Evolutionary conservation across 106 monocot genomes (phyloP), one percentile per base, ranked within the genome.

Genomic region (Dendrobium chrysotoxum): DNA sequence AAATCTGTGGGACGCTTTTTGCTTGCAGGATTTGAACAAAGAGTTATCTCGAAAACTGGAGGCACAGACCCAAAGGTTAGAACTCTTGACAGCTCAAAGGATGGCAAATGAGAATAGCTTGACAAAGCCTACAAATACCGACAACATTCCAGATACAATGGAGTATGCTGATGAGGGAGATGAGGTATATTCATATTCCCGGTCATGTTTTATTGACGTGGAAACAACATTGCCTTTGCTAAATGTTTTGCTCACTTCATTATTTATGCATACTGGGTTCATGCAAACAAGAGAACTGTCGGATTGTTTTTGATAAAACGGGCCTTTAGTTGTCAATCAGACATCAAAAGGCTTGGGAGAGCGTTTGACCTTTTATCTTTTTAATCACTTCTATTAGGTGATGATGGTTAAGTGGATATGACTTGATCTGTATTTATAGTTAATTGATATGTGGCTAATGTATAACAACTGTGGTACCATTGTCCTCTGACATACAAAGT

Each of bases 111-210:
- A 87, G 79, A 85, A 82, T 88, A 47, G 53, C 16, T 30, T 85
- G 26, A 16, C 80, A 64, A 93, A 86, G 80, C 81, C 89, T 70
- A 44, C 47, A 42, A 89, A 93, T 75, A 64, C 78, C 20, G 80
- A 80, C 25, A 88, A 46, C 61, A 81, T 75, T 28, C 83, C 75
- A 58, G 93, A 91, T 82, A 81, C 87, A 68, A 57, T 87, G 58
- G 82, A 83, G 28, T 93, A 89, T 86, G 87, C 95, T 86, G 98
- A 99, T 88, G 98, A 99, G 83, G 98, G 98, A 50, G 98, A 99
- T 88, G 98, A 99, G 98, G 98, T 95, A 80, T 73, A 68, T 15
- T 75, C 6, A 40, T 83, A 76, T 76, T 28, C 5, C 45, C 7
- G 44, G 1, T 76, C 26, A 20, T 26, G 47, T 47, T 12, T 76